Conservation (phyloP, 2,329 filamentous ascomycete genomes). For the Dryadomyces quercus-mongolicae region DNA sequence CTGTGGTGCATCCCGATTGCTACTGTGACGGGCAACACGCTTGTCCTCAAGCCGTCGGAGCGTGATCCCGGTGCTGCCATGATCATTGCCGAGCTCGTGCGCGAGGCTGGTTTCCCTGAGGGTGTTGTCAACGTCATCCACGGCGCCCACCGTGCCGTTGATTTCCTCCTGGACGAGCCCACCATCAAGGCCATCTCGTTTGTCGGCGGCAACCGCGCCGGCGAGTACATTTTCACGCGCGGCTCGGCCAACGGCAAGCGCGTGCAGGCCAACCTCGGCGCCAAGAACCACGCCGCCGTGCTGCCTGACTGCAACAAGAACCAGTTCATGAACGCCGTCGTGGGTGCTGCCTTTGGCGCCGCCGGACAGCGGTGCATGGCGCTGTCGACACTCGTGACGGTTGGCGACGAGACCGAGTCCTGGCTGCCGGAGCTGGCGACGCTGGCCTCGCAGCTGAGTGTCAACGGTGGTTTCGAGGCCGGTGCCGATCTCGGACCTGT, state of each 20-base stretch:
- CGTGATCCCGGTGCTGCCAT: constrained; percentile 74
- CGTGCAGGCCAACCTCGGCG: constrained; percentile 76
- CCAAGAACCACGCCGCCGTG: constrained; percentile 80
- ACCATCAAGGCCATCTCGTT: constrained; percentile 80
- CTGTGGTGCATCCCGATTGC: constrained; percentile 85
- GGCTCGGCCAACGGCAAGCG: constrained; percentile 79
- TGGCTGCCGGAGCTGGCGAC: constrained; percentile 72
- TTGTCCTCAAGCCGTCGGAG: constrained; percentile 78
- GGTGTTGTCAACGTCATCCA: constrained; percentile 78
- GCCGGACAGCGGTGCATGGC: constrained; percentile 84
- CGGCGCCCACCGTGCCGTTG: constrained; percentile 66
- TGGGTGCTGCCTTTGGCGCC: constrained; percentile 74
- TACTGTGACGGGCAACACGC: constrained; percentile 71
- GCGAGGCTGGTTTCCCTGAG: constrained; percentile 70
- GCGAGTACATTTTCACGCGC: constrained; percentile 72
- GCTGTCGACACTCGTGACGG: constrained; percentile 68
- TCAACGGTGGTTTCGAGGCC: constrained; percentile 72
- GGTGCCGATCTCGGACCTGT: constrained; percentile 73
- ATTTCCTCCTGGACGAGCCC: constrained; percentile 78
- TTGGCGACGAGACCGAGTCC: constrained; percentile 65
- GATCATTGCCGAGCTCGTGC: constrained; percentile 70
- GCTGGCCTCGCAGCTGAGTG: constrained; percentile 57
- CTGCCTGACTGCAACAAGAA: constrained; percentile 85
- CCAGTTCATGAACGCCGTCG: constrained; percentile 73
- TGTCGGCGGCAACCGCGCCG: constrained; percentile 77